phyloP scores from a whole-genome alignment of 163 green algal genomes.

The Chlamydomonas reinhardtii region DNA sequence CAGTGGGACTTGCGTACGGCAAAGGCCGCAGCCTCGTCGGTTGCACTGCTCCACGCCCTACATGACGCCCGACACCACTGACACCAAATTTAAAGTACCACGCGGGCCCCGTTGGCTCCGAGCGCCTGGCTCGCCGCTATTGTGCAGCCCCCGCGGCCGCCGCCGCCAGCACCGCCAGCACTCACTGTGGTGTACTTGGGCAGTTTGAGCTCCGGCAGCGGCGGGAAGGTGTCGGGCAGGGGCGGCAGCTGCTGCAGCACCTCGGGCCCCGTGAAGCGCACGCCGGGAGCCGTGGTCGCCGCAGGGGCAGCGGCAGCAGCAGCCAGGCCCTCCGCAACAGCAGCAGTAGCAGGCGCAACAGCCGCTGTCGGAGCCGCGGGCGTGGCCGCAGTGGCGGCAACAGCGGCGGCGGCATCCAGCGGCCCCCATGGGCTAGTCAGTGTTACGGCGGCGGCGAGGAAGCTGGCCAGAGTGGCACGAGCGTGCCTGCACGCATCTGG shows the following conservation, averaged over 20 bases:
- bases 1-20: no score
- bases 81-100: no score
- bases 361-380: not conserved
- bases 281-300: not conserved
- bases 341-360: not conserved
- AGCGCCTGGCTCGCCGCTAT: no score
- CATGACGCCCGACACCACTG: no score
- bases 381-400: no score
- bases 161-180: no score
- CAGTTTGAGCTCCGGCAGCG: slow-evolving; percentile 66
- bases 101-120: no score
- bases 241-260: slow-evolving; percentile 55
- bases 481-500: not conserved
- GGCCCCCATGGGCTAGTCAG: not conserved
- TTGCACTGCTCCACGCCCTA: no score
- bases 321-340: no score
- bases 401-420: not conserved
- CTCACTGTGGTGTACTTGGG: slow-evolving; percentile 58
- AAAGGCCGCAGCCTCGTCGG: no score
- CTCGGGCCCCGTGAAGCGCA: slow-evolving; percentile 35
- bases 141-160: no score
- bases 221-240: slow-evolving; percentile 70
- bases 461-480: not conserved
- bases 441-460: not conserved
- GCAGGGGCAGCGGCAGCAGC: not conserved